Base-by-base conservation (phyloP, 768 basidiomycete genomes). In the Russula dissimulans region DNA sequence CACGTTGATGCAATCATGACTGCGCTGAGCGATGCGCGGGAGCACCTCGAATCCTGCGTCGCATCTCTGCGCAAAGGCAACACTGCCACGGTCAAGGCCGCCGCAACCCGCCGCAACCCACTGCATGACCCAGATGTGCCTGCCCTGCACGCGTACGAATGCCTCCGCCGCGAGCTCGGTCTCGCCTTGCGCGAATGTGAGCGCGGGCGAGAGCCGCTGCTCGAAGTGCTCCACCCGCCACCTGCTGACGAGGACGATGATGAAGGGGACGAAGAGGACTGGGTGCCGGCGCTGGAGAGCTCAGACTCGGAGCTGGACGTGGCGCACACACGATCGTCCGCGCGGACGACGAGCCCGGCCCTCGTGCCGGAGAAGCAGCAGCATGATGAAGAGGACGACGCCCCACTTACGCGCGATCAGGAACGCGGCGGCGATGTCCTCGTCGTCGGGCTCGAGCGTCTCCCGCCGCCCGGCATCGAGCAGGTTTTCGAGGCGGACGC, bases 401-500 rank as follows among this genome's bases (percentile, higher is more conserved):
- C 75, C 5, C 79, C 78, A n/a, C n/a, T n/a, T n/a, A n/a, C n/a
- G n/a, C n/a, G n/a, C n/a, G n/a, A n/a, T n/a, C n/a, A n/a, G n/a
- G n/a, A n/a, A n/a, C n/a, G 15, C 65, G 76, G 12, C 85, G 72
- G 87, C 15, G 49, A 22, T 6, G 70, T 87, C 26, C 66, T 80
- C 10, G 71, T 77, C 4, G 70, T 81, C 6, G 79, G 81, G 4
- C 70, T 81, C 3, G 69, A 77, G 42, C 80, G 84, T 64, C 72
- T 89, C 3, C 85, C 85, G 1, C 78, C 81, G 7, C 80, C 77
- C 0, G 89, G 88, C 14, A 79, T 83, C 52, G 90, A 92, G 67
- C 88, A 90, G 68, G 88, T 93, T n/a, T 93, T 84, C 65, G 90
- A 91, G 68, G 82, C 81, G 1, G 87, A 89, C 5, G 73, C 81